Percentiles rank a stretch among this genome's conserved stretches.
phyloP scores from a whole-genome alignment of 139 green algal genomes.

The Chlamydomonas applanata region DNA sequence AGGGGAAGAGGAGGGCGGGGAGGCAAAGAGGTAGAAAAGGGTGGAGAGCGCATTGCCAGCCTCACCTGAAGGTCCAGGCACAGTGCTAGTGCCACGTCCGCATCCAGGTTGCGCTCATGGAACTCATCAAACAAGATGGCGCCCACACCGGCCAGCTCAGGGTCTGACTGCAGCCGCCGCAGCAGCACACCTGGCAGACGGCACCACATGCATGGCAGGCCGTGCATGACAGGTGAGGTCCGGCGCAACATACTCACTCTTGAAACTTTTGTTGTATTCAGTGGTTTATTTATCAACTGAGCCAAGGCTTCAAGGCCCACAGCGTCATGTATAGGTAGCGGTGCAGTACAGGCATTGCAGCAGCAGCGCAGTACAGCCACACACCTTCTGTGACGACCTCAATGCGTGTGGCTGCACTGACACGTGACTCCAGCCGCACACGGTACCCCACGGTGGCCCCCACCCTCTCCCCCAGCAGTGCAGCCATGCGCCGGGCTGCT shows the following conservation, averaged over 20 bases:
- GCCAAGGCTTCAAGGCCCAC: no score
- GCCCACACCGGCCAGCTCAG: constrained; percentile 34
- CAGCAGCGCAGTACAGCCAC: no score
- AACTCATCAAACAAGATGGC: constrained; percentile 54
- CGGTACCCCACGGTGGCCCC: constrained; percentile 43
- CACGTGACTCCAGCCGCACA: constrained; percentile 47
- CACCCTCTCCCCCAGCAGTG: constrained; percentile 50
- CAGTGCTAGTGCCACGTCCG: constrained; percentile 59
- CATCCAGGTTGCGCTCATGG: constrained; percentile 67
- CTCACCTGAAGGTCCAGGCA: constrained; percentile 40
- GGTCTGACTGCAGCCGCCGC: constrained; percentile 54
- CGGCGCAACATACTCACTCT: no score
- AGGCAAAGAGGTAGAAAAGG: no score
- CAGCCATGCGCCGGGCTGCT: constrained; percentile 62
- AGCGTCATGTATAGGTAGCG: no score
- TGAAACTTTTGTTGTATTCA: no score
- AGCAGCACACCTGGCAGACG: constrained; percentile 57
- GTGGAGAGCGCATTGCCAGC: no score
- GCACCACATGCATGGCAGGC: no score
- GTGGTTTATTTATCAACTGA: no score
- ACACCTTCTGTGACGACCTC: constrained; percentile 63
- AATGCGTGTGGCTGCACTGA: constrained; percentile 39
- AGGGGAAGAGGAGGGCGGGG: no score
- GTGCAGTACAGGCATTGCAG: no score
- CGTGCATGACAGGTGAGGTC: no score